phyloP scores from a whole-genome alignment of 2,329 filamentous ascomycete genomes.

The Dactylellina sp. region DNA sequence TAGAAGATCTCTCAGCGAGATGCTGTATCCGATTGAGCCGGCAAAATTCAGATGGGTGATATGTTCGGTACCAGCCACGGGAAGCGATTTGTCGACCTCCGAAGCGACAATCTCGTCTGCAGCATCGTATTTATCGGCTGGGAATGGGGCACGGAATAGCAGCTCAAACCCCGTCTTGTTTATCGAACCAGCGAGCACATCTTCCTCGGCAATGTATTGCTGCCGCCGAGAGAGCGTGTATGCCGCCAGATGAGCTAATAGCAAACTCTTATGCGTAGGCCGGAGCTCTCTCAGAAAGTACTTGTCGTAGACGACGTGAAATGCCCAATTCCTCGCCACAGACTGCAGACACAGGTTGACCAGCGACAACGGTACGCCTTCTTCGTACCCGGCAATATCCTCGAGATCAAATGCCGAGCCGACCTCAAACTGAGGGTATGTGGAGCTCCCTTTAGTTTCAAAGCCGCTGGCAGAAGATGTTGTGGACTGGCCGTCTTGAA shows the following conservation, averaged over 20 bases:
- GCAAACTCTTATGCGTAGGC: constrained; percentile 56
- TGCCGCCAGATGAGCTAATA: constrained; percentile 57
- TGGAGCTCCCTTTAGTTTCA: constrained; percentile 42
- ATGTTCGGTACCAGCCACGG: constrained; percentile 49
- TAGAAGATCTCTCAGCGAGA: constrained; percentile 50
- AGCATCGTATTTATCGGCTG: constrained; percentile 29
- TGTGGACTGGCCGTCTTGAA: constrained; percentile 48
- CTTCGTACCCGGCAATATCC: constrained; percentile 1
- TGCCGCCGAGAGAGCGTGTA: constrained; percentile 40
- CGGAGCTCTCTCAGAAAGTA: constrained; percentile 58
- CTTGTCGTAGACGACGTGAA: constrained; percentile 58
- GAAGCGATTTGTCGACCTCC: constrained; percentile 28
- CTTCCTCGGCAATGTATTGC: constrained; percentile 35
- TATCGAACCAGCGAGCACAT: constrained; percentile 32
- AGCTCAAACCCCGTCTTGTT: constrained; percentile 34
- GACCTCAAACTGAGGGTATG: constrained; percentile 41
- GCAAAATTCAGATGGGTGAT: constrained; percentile 59
- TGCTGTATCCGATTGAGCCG: constrained; percentile 51
- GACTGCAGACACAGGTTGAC: constrained; percentile 54
- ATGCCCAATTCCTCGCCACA: constrained; percentile 58
- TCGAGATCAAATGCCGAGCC: constrained; percentile 45
- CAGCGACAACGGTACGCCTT: constrained; percentile 30
- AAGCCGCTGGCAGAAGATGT: constrained; percentile 53
- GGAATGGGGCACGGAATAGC: constrained; percentile 45
- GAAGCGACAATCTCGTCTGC: constrained; percentile 16